Evolutionary conservation across 208 protist genomes (phyloP).

Genomic region (Herpetomonas samuelpessoai): DNA sequence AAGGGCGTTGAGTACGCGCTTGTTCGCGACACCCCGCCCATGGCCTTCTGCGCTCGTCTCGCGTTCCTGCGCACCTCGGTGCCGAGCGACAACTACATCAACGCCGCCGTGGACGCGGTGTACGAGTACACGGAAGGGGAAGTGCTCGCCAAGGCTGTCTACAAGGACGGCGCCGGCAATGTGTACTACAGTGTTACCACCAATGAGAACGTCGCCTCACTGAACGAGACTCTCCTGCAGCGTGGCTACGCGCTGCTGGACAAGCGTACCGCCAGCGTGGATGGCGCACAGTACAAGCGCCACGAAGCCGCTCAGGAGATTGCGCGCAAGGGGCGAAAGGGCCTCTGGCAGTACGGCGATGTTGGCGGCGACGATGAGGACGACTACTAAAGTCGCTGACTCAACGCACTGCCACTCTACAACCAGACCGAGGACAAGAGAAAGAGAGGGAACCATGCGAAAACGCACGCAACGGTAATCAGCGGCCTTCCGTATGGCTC

Average conservation of each 20-base stretch:
- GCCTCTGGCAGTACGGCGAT: conserved; percentile 86
- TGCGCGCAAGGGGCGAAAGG: conserved; percentile 77
- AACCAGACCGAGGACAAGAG: too few relatives aligned
- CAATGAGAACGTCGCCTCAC: conserved; percentile 56
- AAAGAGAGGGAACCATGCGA: too few relatives aligned
- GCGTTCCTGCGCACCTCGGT: conserved; percentile 67
- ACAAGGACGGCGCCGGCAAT: conserved; percentile 52
- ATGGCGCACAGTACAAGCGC: conserved; percentile 46
- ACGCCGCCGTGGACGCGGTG: conserved; percentile 42
- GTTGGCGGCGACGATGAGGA: conserved; percentile 65
- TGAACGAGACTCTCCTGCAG: conserved; percentile 82
- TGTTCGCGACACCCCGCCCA: conserved; percentile 58
- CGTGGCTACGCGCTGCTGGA: conserved; percentile 75
- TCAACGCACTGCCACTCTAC: too few relatives aligned
- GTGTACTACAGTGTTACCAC: conserved; percentile 71
- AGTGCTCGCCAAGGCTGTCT: conserved; percentile 73
- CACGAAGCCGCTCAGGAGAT: conserved; percentile 76
- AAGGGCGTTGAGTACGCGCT: conserved; percentile 63
- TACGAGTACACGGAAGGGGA: conserved; percentile 75
- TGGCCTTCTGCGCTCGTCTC: conserved; percentile 57
- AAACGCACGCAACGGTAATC: too few relatives aligned
- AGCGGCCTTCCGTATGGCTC: too few relatives aligned
- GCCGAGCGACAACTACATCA: conserved; percentile 33
- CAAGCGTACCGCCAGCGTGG: conserved; percentile 31
- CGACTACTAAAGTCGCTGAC: conserved; percentile 11